Percentiles rank a stretch among this genome's conserved stretches.
Evolutionary conservation across 1,284 basidiomycete genomes (phyloP).

Genomic region (Pseudozyma tsukubaensis): DNA sequence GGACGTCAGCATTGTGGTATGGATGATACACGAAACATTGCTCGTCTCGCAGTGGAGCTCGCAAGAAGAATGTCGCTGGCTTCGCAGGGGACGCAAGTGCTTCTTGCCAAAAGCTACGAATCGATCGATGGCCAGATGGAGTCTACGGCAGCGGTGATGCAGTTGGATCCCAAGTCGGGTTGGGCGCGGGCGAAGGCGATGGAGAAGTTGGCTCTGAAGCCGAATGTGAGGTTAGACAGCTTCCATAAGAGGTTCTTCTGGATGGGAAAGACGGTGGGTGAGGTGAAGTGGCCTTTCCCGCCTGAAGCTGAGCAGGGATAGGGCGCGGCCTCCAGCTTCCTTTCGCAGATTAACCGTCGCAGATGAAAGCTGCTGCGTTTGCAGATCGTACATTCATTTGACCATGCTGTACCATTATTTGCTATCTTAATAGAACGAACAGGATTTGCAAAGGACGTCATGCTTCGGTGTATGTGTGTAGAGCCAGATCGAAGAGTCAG

Average conservation of each 20-base stretch:
- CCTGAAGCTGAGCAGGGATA: slow-evolving; percentile 26
- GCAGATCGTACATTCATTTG: background rate
- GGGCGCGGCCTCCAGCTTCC: background rate
- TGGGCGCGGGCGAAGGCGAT: slow-evolving; percentile 24
- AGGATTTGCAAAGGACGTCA: background rate
- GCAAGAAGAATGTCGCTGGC: slow-evolving; percentile 28
- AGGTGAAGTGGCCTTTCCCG: slow-evolving; percentile 43
- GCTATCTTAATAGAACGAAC: background rate
- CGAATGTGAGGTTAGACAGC: slow-evolving; percentile 36
- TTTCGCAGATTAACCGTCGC: background rate
- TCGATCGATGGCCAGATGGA: slow-evolving; percentile 31
- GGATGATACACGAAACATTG: slow-evolving; percentile 71
- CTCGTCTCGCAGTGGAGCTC: slow-evolving; percentile 66
- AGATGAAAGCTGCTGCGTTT: background rate
- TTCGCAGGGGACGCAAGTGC: slow-evolving; percentile 20
- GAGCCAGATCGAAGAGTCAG: too few relatives aligned
- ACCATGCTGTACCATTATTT: too few relatives aligned
- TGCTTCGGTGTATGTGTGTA: too few relatives aligned
- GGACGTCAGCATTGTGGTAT: slow-evolving; percentile 71
- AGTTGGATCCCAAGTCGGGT: slow-evolving; percentile 13
- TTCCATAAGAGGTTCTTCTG: slow-evolving; percentile 35
- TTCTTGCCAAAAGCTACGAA: slow-evolving; percentile 32
- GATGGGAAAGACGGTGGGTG: slow-evolving; percentile 34
- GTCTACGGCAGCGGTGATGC: slow-evolving; percentile 18
- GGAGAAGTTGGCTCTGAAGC: slow-evolving; percentile 34